Evolutionary conservation across 176 grass and related monocot species (phyloP).

Genomic region (Aegilops longissima): DNA sequence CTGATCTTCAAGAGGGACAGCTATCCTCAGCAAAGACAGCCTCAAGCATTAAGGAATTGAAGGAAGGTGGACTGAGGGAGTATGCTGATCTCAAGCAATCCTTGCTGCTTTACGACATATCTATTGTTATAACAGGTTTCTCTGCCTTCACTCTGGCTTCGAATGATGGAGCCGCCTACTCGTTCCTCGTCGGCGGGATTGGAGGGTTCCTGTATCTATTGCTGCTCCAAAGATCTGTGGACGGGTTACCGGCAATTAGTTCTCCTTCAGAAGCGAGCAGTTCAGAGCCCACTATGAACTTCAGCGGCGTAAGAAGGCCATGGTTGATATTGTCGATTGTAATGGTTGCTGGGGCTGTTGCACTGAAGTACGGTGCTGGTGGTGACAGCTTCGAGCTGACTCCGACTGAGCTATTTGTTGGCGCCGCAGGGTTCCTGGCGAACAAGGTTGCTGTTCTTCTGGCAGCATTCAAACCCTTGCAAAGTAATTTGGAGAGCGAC

Average conservation of each 20-base stretch:
- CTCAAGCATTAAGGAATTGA: constrained; percentile 20
- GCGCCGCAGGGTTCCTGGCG: constrained; percentile 63
- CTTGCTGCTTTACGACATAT: constrained; percentile 66
- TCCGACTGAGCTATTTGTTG: constrained; percentile 60
- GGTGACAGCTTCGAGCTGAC: constrained; percentile 48
- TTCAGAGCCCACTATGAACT: constrained; percentile 22
- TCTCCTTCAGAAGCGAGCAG: constrained; percentile 33
- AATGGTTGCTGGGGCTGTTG: constrained; percentile 40
- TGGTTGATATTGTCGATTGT: constrained; percentile 66
- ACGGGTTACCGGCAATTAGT: constrained; percentile 49
- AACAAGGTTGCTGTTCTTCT: constrained; percentile 75
- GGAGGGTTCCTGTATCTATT: constrained; percentile 83
- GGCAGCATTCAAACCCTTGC: constrained; percentile 82
- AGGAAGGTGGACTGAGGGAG: constrained; percentile 68
- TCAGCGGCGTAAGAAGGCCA: constrained; percentile 53
- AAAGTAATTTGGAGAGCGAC: constrained; percentile 48
- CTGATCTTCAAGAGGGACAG: constrained; percentile 36
- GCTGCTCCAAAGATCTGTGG: constrained; percentile 74
- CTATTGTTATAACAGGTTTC: constrained; percentile 71
- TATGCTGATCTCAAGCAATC: constrained; percentile 89
- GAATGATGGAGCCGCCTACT: constrained; percentile 51
- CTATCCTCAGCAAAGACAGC: constrained; percentile 26
- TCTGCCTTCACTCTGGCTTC: constrained; percentile 54
- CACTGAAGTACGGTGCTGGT: constrained; percentile 57
- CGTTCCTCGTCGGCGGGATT: constrained; percentile 67